Evolutionary conservation across 257 asterid species (phyloP), one percentile per base, ranked within the genome.

Genomic region (Asclepias syriaca): DNA sequence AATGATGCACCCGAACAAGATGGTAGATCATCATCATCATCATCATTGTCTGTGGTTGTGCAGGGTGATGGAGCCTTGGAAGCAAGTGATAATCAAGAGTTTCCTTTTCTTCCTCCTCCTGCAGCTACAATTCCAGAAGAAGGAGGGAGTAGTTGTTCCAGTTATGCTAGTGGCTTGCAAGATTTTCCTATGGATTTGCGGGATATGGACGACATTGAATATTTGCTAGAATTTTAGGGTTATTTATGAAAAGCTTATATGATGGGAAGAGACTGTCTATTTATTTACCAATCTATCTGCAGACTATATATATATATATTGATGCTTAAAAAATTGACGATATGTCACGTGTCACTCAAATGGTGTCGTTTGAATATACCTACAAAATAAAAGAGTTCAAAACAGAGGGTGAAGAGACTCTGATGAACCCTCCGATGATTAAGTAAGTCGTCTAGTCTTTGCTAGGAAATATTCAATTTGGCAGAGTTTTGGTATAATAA

Each of bases 161-260:
- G 68, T 49, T 51, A 66, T 6, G 13, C 19, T 15, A 40, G 46
- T 43, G 63, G 60, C 53, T 66, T 74, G 51, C 59, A 46, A 18
- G 73, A 50, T 57, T 74, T 74, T 19, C 78, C 78, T 2, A 54
- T 74, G 69, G 10, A 66, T 19, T 53, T 74, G 37, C 48, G 66
- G 51, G 16, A 46, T 18, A 46, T 66, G 18, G 24, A 45, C 3
- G 6, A 27, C 32, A 39, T 73, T 3, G 5, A 18, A 0, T 68
- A 74, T 53, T 66, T 74, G 29, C 68, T 73, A 1, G 72, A 74
- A 3, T 74, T 34, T 40, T 71, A 58, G 51, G 24, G 12, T 54
- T 57, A 5, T 15, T n/a, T 0, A 21, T 49, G 22, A 19, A 8
- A 2, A 15, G 7, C 7, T 3, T 7, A 22, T 34, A 21, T 46